Conservation (phyloP, 2,329 filamentous ascomycete species). For the Amauroascus verrucosus region DNA sequence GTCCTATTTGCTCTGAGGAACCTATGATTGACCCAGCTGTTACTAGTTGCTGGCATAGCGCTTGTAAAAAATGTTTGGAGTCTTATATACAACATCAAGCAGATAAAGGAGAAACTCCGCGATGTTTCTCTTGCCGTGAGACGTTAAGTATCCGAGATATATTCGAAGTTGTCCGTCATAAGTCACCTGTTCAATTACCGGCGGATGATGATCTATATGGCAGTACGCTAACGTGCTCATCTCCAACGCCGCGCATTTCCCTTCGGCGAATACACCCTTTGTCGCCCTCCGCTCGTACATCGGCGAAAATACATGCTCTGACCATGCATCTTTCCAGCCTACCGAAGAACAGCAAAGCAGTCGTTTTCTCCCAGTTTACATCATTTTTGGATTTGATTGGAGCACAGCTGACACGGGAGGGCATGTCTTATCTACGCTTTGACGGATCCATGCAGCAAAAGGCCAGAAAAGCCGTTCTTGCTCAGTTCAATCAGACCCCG, state of each 20-base stretch:
- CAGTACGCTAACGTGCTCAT: constrained; percentile 30
- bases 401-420: constrained; percentile 60
- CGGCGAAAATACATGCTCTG: constrained; percentile 77
- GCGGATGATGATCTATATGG: constrained; percentile 36
- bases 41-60: constrained; percentile 94
- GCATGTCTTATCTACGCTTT: constrained; percentile 73
- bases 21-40: constrained; percentile 92
- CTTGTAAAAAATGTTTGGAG: constrained; percentile 86
- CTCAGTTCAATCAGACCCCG: constrained; percentile 52
- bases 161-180: constrained; percentile 79
- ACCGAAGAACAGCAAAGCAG: constrained; percentile 67
- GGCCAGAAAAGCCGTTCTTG: constrained; percentile 64
- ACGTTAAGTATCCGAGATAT: constrained; percentile 71
- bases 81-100: constrained; percentile 82
- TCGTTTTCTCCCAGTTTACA: constrained; percentile 95
- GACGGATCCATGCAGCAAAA: constrained; percentile 88
- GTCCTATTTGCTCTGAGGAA: constrained; percentile 88
- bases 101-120: constrained; percentile 62
- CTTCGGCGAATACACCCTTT: constrained; percentile 52
- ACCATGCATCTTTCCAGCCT: constrained; percentile 63
- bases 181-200: constrained; percentile 31
- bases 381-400: constrained; percentile 89
- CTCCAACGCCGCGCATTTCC: constrained; percentile 44
- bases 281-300: constrained; percentile 50
- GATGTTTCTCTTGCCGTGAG: constrained; percentile 85